Evolutionary conservation across 2,329 filamentous ascomycete species (phyloP).

Genomic region (Paracorniculantispora psalliotae): DNA sequence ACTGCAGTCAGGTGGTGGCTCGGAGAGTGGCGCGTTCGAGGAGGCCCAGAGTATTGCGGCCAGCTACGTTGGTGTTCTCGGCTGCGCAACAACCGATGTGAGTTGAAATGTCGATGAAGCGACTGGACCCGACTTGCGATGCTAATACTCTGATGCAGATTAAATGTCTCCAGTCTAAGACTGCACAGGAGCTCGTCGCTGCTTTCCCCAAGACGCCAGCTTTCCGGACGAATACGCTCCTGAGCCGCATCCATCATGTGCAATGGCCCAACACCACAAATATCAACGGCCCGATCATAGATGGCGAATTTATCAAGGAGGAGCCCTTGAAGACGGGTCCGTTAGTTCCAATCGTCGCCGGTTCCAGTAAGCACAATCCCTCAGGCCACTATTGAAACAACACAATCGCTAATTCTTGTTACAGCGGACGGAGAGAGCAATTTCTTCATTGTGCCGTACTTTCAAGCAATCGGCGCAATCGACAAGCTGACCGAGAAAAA

Average conservation of each 20-base stretch:
- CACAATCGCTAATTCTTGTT: not conserved
- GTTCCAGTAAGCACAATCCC: not conserved
- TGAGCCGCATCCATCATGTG: not conserved
- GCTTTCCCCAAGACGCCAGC: not conserved
- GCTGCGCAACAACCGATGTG: constrained; percentile 12
- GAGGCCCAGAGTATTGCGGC: constrained; percentile 12
- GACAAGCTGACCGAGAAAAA: not conserved
- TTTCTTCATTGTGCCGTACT: not conserved
- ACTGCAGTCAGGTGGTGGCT: not conserved
- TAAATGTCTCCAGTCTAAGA: not conserved
- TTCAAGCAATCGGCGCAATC: not conserved
- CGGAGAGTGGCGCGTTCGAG: not conserved
- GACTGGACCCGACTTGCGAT: not conserved
- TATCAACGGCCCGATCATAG: not conserved
- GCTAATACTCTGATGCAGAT: not conserved
- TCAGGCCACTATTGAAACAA: not conserved
- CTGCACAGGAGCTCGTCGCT: not conserved
- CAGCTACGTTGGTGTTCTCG: constrained; percentile 16
- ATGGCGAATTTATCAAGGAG: not conserved
- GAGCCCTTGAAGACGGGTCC: not conserved
- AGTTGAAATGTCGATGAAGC: not conserved
- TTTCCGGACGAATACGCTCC: not conserved
- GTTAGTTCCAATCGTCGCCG: not conserved
- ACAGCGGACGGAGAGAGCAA: not conserved
- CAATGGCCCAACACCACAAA: not conserved